phyloP scores from a whole-genome alignment of 163 green algal genomes.

The Volvox carteri region DNA sequence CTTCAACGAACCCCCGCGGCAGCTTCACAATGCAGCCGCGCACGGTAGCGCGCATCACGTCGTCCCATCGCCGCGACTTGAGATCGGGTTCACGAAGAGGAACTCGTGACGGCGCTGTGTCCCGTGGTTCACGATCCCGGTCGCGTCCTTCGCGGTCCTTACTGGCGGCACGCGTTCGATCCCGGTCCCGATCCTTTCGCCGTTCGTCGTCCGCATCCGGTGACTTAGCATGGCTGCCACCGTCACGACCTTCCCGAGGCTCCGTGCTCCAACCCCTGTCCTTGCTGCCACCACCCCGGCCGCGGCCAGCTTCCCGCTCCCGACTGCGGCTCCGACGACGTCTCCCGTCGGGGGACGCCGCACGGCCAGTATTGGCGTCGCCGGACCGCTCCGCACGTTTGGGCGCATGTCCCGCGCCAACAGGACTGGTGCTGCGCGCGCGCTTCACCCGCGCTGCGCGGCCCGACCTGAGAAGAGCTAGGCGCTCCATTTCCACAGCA shows the following conservation, averaged over 20 bases:
- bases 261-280: not conserved
- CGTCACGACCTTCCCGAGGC: not conserved
- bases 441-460: constrained; percentile 6
- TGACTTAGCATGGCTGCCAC: not conserved
- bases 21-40: constrained; percentile 37
- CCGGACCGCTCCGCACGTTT: constrained; percentile 20
- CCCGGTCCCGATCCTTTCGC: not conserved
- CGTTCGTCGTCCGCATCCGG: constrained; percentile 13
- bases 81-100: constrained; percentile 19
- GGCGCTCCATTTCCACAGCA: constrained; percentile 36
- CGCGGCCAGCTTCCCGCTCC: not conserved
- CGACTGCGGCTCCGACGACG: constrained; percentile 43
- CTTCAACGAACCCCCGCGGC: constrained; percentile 31
- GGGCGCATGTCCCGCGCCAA: not conserved
- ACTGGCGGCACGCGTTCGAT: not conserved
- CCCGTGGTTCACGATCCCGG: not conserved
- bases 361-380: not conserved
- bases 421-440: constrained; percentile 10
- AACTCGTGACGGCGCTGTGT: not conserved
- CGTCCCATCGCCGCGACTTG: constrained; percentile 29
- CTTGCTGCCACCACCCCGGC: constrained; percentile 1
- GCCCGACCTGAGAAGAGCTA: not conserved
- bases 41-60: not conserved
- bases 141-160: not conserved
- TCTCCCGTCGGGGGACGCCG: constrained; percentile 1